Base-by-base conservation (phyloP, 768 basidiomycete genomes). In the Fibroporia radiculosa region DNA sequence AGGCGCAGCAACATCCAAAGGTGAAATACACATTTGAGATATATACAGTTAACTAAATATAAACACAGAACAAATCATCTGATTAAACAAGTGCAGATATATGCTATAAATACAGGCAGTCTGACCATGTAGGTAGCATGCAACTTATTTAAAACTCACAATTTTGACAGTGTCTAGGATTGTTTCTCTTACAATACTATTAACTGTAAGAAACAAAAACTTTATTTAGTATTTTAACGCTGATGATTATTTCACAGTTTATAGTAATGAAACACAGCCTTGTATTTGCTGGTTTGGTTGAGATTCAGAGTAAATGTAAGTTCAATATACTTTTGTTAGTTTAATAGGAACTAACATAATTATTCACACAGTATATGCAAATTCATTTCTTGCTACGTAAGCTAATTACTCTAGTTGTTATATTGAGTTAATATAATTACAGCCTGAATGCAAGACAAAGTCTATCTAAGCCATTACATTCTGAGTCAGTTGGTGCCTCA, bases 271-370 rank as follows among this genome's bases (percentile, higher is more conserved):
- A 44, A 29, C 16, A 45, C 41, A 52, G 51, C 25, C 36, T 52
- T 4, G 42, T 49, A 31, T 52, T 52, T 42, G 48, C 48, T 24
- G 51, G 51, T 29, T 35, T 52, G n/a, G 39, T 52, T 26, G 51
- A 52, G 45, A 44, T 52, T 31, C 48, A 52, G 45, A 42, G 40
- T 26, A 52, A 52, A 42, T 47, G 51, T 52, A 24, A 36, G 48
- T 46, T 3, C 13, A 6, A 31, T 31, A 24, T 34, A 12, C 28
- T 6, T 10, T 1, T 19, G 13, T 20, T 31, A 31, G 10, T 13
- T 19, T 13, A 25, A 5, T 27, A 28, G 11, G 6, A 36, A 20
- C 29, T 39, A 14, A 26, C 12, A 26, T 20, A 33, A 27, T 27
- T 13, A 14, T 33, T 14, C 22, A 20, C 34, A 7, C 35, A 51